Evolutionary conservation across 1,139 yeast genomes (phyloP), one percentile per base, ranked within the genome.

Genomic region (Geotrichum macrosporum): DNA sequence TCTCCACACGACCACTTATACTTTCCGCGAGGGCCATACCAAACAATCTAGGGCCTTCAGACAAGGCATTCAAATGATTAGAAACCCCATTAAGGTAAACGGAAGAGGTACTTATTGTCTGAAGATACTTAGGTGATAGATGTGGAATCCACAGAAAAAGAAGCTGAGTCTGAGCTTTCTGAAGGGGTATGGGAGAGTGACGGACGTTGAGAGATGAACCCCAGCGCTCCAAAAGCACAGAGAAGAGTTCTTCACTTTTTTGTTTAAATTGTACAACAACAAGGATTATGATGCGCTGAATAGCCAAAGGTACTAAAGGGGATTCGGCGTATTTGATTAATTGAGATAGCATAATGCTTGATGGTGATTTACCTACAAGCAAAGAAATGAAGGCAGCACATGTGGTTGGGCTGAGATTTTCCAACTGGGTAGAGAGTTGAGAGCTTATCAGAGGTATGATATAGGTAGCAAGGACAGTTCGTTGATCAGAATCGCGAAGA

Each of bases 21-120:
- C 65, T 63, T 54, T 77, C 76, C 0, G 80, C 78, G 33, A 77
- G 57, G 1, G 72, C 56, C 13, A 75, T 69, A 0, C 76, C 81
- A 42, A 75, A 62, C 1, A 65, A 53, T 43, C 77, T 69, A 3
- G 74, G 70, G 29, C 62, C 59, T 30, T 66, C 63, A 0, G 78
- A 72, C 42, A 65, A 63, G 0, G 80, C 71, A 41, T 63, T 65
- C n/a, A 77, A 65, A 24, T 77, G 61, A 46, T 66, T 69, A 1
- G 80, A 70, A 13, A 77, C 63, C 0, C 74, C 72, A 19, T 67
- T 62, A 13, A 76, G 58, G 51, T 73, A 77, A 0, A 50, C 54
- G 2, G 63, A 50, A 22, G 67, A 61, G 10, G 56, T 57, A 37
- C 69, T 53, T 18, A 73, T 49, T 2, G 35, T 49, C 8, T 54